Conservation (phyloP, 2,329 filamentous ascomycete genomes). For the Fusarium marasasianum region DNA sequence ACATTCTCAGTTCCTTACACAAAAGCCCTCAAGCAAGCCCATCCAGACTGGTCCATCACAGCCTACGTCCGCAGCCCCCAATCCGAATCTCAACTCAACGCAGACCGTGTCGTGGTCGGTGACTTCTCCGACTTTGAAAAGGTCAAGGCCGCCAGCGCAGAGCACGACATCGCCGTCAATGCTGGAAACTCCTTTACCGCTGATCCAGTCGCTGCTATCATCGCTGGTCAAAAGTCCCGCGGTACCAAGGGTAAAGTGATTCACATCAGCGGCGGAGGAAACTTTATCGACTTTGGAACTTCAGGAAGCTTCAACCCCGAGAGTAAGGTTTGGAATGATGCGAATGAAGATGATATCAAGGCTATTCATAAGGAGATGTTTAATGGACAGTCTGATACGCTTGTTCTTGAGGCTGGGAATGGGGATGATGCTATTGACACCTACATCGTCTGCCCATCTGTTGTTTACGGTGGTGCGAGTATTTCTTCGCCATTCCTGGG, state of each 20-base stretch:
- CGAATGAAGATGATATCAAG: slow-evolving; percentile 5
- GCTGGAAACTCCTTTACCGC: neutral
- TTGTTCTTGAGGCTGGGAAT: slow-evolving; percentile 1
- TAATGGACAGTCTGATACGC: neutral
- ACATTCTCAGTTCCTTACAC: neutral
- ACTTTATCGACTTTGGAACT: slow-evolving; percentile 12
- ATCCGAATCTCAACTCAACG: neutral
- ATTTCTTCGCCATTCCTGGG: neutral
- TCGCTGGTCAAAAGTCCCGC: neutral
- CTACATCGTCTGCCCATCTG: neutral
- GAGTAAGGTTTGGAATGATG: slow-evolving; percentile 14
- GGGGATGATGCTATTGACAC: neutral
- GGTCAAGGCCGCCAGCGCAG: neutral
- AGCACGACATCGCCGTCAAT: slow-evolving; percentile 8
- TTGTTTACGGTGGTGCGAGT: neutral
- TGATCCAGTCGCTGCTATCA: neutral
- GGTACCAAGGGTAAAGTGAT: neutral
- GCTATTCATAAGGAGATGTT: slow-evolving; percentile 15
- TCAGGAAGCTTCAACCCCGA: neutral
- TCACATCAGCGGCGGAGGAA: slow-evolving; percentile 1
- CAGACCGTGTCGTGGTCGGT: neutral
- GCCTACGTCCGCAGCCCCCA: neutral
- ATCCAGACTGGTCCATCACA: slow-evolving; percentile 6
- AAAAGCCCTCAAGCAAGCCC: slow-evolving; percentile 6
- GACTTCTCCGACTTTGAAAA: slow-evolving; percentile 11